Evolutionary conservation across 73 alveolate genomes (phyloP), one percentile per base, ranked within the genome.

Genomic region (Effrenium voratum): DNA sequence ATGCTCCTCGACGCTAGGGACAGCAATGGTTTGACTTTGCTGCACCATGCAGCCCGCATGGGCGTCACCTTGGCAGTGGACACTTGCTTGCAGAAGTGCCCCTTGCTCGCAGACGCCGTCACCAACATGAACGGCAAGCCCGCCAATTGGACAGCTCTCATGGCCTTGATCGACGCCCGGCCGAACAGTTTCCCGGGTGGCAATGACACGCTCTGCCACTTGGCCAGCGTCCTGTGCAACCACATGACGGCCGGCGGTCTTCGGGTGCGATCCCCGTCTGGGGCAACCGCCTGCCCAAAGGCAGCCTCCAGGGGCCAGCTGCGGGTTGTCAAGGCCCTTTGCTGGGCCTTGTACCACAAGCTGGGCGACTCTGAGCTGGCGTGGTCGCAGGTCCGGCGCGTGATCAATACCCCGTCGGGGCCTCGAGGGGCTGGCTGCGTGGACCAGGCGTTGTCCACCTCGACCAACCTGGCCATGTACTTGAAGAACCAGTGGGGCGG

Each of bases 401-500:
- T 84, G 63, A 16, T 84, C 63, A 84, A 84, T 32, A 5, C 40
- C 41, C 38, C 75, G 38, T n/a, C 77, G 32, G 70, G 75, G 38
- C 49, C 22, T 1, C 93, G 93, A 3, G 93, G 93, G 50, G 77
- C 70, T 5, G 93, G 93, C 19, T 38, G 49, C 5, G 79, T 83
- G 57, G 93, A 83, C 45, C 38, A n/a, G 34, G 93, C 93, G 6
- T 40, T 83, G 77, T 55, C 50, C 30, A 83, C 24, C 93, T 50
- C 49, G 52, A 5, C 52, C 50, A 5, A 10, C 10, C 47, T 83
- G 93, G 93, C 93, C 36, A n/a, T 32, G 36, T 83, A 52, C 59
- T 36, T 83, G 93, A 83, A 83, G 77, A n/a, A n/a, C n/a, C n/a
- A 44, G 70, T 83, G 93, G 93, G 93, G 77, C 5, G 93, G 77